Percentiles rank a stretch among this genome's conserved stretches.
phyloP scores from a whole-genome alignment of 148 eudicot genomes.

The Cornus suecica region DNA sequence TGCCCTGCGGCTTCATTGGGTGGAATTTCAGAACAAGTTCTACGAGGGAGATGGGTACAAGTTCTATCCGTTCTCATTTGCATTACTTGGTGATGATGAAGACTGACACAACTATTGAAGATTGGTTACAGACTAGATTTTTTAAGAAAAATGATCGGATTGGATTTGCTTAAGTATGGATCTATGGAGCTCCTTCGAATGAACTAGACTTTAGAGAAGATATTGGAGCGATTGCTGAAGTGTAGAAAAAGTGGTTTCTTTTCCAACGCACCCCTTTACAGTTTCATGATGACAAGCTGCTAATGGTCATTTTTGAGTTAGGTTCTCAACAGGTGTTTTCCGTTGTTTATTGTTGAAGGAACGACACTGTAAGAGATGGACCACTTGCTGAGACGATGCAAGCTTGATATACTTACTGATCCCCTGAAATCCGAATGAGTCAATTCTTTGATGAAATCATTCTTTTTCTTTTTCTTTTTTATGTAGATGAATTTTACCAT shows the following conservation, averaged over 20 bases:
- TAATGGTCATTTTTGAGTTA: neutral
- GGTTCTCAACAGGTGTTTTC: neutral
- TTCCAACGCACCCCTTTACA: neutral
- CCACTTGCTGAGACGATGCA: neutral
- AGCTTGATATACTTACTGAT: too few relatives aligned
- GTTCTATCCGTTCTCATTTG: constrained; percentile 33
- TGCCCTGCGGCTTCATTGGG: constrained; percentile 42
- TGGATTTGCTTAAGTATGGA: neutral
- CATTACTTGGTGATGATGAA: constrained; percentile 27
- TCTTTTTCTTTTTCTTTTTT: too few relatives aligned
- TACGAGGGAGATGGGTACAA: constrained; percentile 41
- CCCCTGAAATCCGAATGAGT: neutral
- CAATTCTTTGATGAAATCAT: neutral
- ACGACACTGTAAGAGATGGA: neutral
- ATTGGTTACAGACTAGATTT: neutral
- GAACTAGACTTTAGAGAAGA: neutral
- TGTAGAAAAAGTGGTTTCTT: neutral
- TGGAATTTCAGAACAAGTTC: constrained; percentile 33
- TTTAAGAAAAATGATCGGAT: neutral
- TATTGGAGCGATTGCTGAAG: neutral
- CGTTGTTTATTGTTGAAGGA: neutral
- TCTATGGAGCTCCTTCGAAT: neutral
- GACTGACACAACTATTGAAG: constrained; percentile 12
- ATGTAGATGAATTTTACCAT: neutral
- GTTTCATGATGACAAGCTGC: neutral